Conservation (phyloP, 495 filamentous ascomycete genomes). For the Trichoderma virens region DNA sequence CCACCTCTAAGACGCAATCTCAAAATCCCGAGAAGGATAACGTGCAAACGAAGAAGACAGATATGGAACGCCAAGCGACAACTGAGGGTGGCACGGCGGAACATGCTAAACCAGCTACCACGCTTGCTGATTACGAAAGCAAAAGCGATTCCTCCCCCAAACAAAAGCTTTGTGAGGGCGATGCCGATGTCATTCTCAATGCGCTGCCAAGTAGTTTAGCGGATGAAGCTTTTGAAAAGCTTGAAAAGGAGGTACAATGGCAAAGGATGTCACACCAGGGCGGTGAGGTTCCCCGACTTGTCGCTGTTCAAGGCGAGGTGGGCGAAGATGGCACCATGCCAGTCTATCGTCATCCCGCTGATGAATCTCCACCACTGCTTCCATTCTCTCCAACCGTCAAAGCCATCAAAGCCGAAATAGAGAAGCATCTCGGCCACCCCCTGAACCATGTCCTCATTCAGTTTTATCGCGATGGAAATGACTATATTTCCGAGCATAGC, state of each 20-base stretch:
- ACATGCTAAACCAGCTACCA: background rate
- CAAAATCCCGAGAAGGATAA: background rate
- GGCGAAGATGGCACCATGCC: conserved; percentile 69
- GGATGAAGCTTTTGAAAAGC: conserved; percentile 56
- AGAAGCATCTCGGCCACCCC: conserved; percentile 65
- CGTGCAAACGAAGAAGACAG: no score
- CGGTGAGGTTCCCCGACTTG: conserved; percentile 87
- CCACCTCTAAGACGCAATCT: background rate
- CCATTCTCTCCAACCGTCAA: conserved; percentile 67
- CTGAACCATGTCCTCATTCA: conserved; percentile 93
- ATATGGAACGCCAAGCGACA: background rate
- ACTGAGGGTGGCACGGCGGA: background rate
- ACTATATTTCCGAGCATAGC: conserved; percentile 93
- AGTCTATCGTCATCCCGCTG: conserved; percentile 88
- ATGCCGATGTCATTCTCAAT: conserved; percentile 67
- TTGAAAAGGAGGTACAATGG: conserved; percentile 76
- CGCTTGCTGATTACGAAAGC: background rate
- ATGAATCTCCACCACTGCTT: conserved; percentile 74
- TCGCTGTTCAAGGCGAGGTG: conserved; percentile 77
- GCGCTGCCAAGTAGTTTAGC: conserved; percentile 48
- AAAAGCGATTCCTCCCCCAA: background rate
- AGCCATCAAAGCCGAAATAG: conserved; percentile 56
- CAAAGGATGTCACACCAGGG: conserved; percentile 87
- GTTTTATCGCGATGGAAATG: conserved; percentile 81
- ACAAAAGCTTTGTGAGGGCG: conserved; percentile 54